Evolutionary conservation across 2,329 filamentous ascomycete species (phyloP).

Genomic region (Shiraia bambusicola): DNA sequence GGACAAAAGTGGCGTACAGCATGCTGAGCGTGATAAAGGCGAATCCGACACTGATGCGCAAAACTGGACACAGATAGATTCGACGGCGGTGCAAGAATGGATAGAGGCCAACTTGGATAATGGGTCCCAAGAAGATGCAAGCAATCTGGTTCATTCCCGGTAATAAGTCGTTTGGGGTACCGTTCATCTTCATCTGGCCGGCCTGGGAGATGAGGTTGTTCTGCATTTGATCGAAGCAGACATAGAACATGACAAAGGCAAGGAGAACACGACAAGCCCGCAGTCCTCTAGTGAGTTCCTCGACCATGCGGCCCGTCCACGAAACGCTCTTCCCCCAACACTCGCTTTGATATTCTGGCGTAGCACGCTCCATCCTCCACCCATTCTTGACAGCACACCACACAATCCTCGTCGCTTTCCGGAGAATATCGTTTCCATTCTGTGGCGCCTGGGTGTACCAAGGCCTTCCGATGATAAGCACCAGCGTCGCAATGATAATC

Average conservation of each 20-base stretch:
- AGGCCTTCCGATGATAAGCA: slow-evolving; percentile 47
- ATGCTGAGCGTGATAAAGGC: slow-evolving; percentile 31
- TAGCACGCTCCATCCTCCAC: slow-evolving; percentile 28
- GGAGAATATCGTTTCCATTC: slow-evolving; percentile 23
- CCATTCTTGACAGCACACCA: slow-evolving; percentile 28
- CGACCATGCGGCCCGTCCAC: slow-evolving; percentile 30
- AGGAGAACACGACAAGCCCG: slow-evolving; percentile 38
- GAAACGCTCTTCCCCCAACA: slow-evolving; percentile 21
- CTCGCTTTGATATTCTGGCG: slow-evolving; percentile 29
- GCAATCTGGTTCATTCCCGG: slow-evolving; percentile 35
- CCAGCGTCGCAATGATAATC: slow-evolving; percentile 62
- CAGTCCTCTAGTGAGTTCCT: slow-evolving; percentile 32
- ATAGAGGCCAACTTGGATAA: slow-evolving; percentile 33
- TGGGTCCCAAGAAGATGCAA: slow-evolving; percentile 37
- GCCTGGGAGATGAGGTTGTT: slow-evolving; percentile 44
- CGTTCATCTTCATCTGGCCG: slow-evolving; percentile 36
- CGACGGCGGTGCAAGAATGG: slow-evolving; percentile 29
- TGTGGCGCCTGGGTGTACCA: slow-evolving; percentile 25
- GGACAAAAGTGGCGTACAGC: slow-evolving; percentile 34
- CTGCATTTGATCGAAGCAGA: slow-evolving; percentile 45
- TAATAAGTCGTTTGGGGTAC: slow-evolving; percentile 41
- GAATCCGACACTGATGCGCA: slow-evolving; percentile 37
- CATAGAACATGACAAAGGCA: slow-evolving; percentile 39
- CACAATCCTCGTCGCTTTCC: slow-evolving; percentile 29
- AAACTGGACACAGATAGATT: slow-evolving; percentile 33